These are phyloP conservation scores for Ophiocordyceps sinensis DNA, from an alignment of 2,329 filamentous ascomycete species.

Conservation along the genomic window DNA sequence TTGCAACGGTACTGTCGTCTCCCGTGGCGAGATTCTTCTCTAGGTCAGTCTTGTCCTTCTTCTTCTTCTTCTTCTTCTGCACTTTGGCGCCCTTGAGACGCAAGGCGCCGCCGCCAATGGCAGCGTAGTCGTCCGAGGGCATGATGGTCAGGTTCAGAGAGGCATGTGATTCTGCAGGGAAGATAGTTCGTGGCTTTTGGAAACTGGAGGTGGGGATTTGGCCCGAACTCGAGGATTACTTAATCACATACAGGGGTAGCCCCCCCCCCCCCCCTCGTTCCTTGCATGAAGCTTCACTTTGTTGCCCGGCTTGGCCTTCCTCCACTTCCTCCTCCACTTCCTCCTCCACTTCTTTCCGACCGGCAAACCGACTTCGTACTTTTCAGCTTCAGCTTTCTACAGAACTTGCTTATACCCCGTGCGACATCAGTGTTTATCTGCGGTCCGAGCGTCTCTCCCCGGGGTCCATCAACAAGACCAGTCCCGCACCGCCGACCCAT, in stretches of 20 bases:
- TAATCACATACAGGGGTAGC: too few relatives aligned
- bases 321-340: not conserved
- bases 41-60: constrained; percentile 30
- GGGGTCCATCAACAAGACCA: not conserved
- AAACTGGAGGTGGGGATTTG: too few relatives aligned
- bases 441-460: not conserved
- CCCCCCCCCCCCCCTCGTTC: too few relatives aligned
- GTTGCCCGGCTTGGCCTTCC: not conserved
- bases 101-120: constrained; percentile 54
- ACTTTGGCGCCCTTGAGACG: constrained; percentile 70
- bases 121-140: constrained; percentile 62
- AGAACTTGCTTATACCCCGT: not conserved
- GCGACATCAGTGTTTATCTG: not conserved
- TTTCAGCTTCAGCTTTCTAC: not conserved
- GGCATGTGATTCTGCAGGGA: not conserved
- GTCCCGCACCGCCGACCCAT: not conserved
- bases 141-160: constrained; percentile 23
- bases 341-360: not conserved
- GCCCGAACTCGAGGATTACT: too few relatives aligned
- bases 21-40: constrained; percentile 30
- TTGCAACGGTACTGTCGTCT: constrained; percentile 7
- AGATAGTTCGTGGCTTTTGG: too few relatives aligned
- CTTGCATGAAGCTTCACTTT: too few relatives aligned
- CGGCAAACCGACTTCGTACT: not conserved
- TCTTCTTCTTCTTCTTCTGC: constrained; percentile 49